Conservation (phyloP, 768 basidiomycete species). For the Tulasnella sp. region DNA sequence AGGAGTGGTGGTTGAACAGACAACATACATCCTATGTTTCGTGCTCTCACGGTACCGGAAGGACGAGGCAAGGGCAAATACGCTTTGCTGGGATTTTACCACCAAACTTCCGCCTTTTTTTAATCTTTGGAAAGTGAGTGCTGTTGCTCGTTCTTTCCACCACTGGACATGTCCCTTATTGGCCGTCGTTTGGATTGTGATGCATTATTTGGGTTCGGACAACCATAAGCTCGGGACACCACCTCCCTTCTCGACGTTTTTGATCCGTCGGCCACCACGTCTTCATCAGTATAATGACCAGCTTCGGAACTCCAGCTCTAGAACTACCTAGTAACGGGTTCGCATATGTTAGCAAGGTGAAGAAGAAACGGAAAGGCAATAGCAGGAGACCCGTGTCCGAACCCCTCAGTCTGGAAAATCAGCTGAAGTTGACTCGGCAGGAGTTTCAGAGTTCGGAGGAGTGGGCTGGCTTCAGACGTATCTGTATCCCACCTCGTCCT, state of each 20-base stretch:
- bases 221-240: too few species aligned
- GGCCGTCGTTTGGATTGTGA: background rate
- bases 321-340: background rate
- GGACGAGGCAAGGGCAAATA: too few species aligned
- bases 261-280: background rate
- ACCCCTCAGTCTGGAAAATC: background rate
- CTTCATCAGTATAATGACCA: background rate
- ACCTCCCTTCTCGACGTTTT: too few species aligned
- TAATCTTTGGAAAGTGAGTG: too few species aligned
- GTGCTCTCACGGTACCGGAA: too few species aligned
- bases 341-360: background rate
- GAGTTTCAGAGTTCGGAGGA: slow-evolving; percentile 7
- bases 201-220: background rate
- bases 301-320: background rate
- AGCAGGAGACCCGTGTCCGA: background rate
- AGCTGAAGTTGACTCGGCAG: slow-evolving; percentile 2
- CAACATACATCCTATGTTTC: too few species aligned
- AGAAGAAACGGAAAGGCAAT: background rate
- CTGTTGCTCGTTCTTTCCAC: too few species aligned
- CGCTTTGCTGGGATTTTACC: too few species aligned
- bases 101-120: too few species aligned
- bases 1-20: too few species aligned
- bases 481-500: background rate
- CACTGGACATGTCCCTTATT: background rate
- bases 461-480: background rate